Percentiles rank a stretch among this genome's conserved stretches.
phyloP scores from a whole-genome alignment of 768 basidiomycete species.

The Guyanaporus albipodus region DNA sequence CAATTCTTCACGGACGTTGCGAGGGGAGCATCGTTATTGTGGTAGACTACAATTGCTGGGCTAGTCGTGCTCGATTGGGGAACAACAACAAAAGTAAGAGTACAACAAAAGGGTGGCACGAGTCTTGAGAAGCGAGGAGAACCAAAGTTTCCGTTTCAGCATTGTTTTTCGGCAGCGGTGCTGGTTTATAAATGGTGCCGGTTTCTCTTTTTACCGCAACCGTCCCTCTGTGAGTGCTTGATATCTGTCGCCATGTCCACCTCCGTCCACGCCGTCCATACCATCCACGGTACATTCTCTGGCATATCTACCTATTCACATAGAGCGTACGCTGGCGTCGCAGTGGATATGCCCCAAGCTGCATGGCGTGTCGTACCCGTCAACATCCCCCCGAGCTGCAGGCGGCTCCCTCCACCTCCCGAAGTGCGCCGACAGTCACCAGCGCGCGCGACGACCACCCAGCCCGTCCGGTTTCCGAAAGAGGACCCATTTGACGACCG shows the following conservation, averaged over 20 bases:
- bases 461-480: conserved; percentile 19
- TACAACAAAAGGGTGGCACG: conserved; percentile 13
- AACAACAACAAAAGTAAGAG: conserved; percentile 12
- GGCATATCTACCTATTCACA: conserved; percentile 24
- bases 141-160: conserved; percentile 6
- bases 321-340: conserved; percentile 29
- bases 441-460: conserved; percentile 10
- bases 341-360: conserved; percentile 16
- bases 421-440: conserved; percentile 12
- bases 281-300: conserved; percentile 32
- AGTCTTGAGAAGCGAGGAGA: conserved; percentile 2
- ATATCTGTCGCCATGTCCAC: conserved; percentile 25
- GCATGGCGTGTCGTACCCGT: conserved; percentile 25
- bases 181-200: conserved; percentile 18
- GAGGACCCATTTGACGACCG: conserved; percentile 27
- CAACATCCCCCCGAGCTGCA: conserved; percentile 24
- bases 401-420: conserved; percentile 22
- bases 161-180: conserved; percentile 18
- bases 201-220: too few species aligned
- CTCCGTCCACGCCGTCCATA: conserved; percentile 27
- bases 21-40: conserved; percentile 15
- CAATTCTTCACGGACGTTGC: background rate
- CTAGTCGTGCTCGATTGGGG: too few species aligned
- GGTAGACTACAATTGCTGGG: conserved; percentile 14
- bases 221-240: background rate